Percentiles rank a stretch among this genome's conserved stretches.
Evolutionary conservation across 306 rosid species (phyloP).

Genomic region (Spatholobus suberectus): DNA sequence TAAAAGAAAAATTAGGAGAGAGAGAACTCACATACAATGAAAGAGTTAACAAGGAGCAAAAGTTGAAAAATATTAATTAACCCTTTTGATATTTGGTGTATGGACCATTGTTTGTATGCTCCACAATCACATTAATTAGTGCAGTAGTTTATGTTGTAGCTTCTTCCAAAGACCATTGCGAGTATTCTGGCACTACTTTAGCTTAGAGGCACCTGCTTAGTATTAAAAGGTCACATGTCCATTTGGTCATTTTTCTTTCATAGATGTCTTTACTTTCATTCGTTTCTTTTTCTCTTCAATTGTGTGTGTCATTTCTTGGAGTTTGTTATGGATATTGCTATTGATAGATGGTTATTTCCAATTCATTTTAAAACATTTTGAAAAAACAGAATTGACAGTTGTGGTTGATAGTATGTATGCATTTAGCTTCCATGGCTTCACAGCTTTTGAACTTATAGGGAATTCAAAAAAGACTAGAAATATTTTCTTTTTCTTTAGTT

Average conservation of each 20-base stretch:
- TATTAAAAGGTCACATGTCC: conserved; percentile 46
- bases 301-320: conserved; percentile 11
- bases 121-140: neutral
- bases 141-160: neutral
- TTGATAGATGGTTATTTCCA: neutral
- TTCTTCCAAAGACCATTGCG: conserved; percentile 7
- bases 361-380: neutral
- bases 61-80: neutral
- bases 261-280: neutral
- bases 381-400: neutral
- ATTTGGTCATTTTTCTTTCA: conserved; percentile 58
- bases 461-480: neutral
- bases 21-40: neutral
- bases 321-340: conserved; percentile 12
- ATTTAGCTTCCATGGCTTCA: neutral
- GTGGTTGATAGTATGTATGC: neutral
- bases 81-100: neutral
- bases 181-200: neutral
- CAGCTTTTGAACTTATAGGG: neutral
- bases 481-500: neutral
- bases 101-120: conserved; percentile 20
- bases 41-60: neutral
- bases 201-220: neutral
- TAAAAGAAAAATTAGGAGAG: neutral
- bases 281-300: neutral